Base-by-base conservation (phyloP, 176 grass and related monocot genomes). In the Oryza officinalis region DNA sequence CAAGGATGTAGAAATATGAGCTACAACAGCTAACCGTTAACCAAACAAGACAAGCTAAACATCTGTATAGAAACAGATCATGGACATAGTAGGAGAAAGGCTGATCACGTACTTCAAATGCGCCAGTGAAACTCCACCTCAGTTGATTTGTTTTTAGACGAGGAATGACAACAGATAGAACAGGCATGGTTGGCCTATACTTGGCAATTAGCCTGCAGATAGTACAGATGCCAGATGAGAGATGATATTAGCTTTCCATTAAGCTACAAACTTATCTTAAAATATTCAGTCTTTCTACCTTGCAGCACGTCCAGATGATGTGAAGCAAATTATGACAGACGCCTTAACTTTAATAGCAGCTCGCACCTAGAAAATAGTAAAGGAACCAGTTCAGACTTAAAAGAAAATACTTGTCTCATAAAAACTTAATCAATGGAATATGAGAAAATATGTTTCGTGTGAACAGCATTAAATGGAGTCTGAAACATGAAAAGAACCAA, bases 181-280 rank as follows among this genome's bases (percentile, higher is more conserved):
- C 97, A 82, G 97, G 97, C 93, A 99, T 99, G 37, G 75, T 94
- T n/a, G 97, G 97, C 81, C 97, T 99, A 83, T 99, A 99, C 75
- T 99, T 99, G 2, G 97, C 91, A 17, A 99, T 99, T 57, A 99
- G 63, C 78, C 97, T 99, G 86, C 69, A 89, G 37, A 84, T 50
- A 63, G 72, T 15, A 65, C 28, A 85, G 11, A 74, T n/a, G 59
- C 71, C 52, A 80, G 4, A 65, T 35, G 33, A 80, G 40, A 87
- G 20, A 65, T 25, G 33, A 73, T 41, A 87, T 26, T 46, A 71
- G 18, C 65, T 80, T 80, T 63, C 46, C 74, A 68, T 13, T 26
- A 27, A 75, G 60, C 25, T 38, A 59, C 26, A 67, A 46, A 23
- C 45, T 1, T 73, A 38, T 41, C 40, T 27, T 78, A 68, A n/a